phyloP scores from a whole-genome alignment of 768 basidiomycete genomes.

The Mycena pura region DNA sequence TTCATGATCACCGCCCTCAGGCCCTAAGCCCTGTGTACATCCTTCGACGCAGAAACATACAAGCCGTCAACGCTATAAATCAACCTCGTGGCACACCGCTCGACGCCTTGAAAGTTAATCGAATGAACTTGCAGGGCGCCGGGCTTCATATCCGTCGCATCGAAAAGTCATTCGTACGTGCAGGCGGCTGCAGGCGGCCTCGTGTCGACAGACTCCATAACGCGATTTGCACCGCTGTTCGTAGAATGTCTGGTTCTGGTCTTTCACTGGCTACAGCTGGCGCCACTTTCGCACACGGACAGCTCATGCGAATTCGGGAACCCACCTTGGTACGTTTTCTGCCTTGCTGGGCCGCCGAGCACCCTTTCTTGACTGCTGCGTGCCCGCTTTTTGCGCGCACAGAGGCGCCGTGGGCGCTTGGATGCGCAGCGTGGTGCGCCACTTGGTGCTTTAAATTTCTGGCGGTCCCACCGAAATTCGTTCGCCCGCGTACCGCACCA shows the following conservation, averaged over 20 bases:
- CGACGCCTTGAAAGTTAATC: too few relatives aligned
- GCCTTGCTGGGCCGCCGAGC: too few relatives aligned
- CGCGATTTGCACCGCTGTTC: neutral
- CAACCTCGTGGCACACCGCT: too few relatives aligned
- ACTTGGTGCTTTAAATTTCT: neutral
- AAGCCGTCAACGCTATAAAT: too few relatives aligned
- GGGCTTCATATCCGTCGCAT: too few relatives aligned
- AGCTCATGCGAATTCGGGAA: neutral
- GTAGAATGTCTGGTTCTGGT: neutral
- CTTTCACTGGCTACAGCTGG: neutral
- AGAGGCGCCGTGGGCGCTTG: constrained; percentile 5
- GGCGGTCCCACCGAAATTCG: neutral
- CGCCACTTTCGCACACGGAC: neutral
- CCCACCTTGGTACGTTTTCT: neutral
- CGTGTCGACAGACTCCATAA: neutral
- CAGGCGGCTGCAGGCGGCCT: constrained; percentile 1
- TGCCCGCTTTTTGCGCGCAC: neutral
- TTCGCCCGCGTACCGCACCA: too few relatives aligned
- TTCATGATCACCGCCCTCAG: too few relatives aligned
- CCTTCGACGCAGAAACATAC: too few relatives aligned
- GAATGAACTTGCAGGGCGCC: too few relatives aligned
- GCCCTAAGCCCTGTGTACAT: too few relatives aligned
- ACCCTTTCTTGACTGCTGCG: too few relatives aligned
- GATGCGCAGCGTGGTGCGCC: neutral
- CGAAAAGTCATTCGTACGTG: too few relatives aligned